Conservation (phyloP, 139 green algal genomes). For the Klebsormidium nitens region DNA sequence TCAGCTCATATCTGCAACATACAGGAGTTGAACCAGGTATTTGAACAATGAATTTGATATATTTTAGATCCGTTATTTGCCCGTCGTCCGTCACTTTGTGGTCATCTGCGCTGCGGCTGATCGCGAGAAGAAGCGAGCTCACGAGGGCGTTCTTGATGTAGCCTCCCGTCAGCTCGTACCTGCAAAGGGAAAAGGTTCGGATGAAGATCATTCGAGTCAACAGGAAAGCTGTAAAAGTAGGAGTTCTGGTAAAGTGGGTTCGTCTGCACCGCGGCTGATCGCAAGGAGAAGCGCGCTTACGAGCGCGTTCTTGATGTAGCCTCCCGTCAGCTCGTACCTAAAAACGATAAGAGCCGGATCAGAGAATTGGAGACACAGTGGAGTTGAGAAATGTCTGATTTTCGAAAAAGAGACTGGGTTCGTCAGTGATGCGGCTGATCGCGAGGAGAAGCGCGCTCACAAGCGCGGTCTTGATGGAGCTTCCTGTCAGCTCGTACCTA, state of each 20-base stretch:
- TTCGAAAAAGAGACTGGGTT: no score
- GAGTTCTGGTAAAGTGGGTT: no score
- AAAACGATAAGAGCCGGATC: not conserved
- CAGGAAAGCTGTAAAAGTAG: no score
- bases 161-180: constrained; percentile 22
- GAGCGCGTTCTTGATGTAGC: constrained; percentile 19
- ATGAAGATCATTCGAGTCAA: no score
- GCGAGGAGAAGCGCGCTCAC: constrained; percentile 11
- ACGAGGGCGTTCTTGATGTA: constrained; percentile 20
- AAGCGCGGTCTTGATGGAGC: constrained; percentile 16
- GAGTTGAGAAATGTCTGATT: no score
- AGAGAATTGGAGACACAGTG: no score
- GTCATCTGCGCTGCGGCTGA: no score
- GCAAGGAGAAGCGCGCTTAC: constrained; percentile 11
- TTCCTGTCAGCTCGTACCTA: constrained; percentile 23
- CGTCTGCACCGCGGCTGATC: not conserved
- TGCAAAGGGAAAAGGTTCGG: constrained; percentile 4
- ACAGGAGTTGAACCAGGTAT: not conserved
- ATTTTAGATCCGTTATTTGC: no score
- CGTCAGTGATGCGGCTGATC: no score
- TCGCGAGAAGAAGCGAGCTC: constrained; percentile 8
- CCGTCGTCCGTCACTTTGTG: no score
- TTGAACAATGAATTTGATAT: not conserved
- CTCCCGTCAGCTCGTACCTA: constrained; percentile 23
- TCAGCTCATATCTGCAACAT: constrained; percentile 20